Percentiles rank a stretch among this genome's conserved stretches.
These are phyloP conservation scores for Opeltia flavorubescens DNA, from an alignment of 495 filamentous ascomycete genomes.

Conservation along the genomic window DNA sequence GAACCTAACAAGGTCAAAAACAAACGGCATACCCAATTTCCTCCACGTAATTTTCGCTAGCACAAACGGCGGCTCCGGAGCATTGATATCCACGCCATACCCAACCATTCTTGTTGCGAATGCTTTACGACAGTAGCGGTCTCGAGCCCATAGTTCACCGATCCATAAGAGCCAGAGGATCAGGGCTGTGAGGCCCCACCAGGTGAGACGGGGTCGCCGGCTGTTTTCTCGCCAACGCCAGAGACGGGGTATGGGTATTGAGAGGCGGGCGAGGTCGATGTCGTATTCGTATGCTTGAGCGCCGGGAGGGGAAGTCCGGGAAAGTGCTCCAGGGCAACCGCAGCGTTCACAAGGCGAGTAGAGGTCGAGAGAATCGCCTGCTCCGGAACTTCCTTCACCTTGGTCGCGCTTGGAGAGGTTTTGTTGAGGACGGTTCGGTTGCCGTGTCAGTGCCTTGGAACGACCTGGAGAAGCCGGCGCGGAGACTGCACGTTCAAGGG, in stretches of 20 bases:
- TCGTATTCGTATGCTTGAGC: conserved; percentile 1
- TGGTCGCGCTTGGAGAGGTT: background rate
- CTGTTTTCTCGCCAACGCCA: conserved; percentile 33
- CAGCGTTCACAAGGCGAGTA: conserved; percentile 20
- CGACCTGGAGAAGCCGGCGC: conserved; percentile 12
- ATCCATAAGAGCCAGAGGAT: conserved; percentile 39
- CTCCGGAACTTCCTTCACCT: conserved; percentile 12
- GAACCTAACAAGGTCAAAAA: background rate
- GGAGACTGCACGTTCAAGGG: conserved; percentile 44
- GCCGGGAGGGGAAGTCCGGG: conserved; percentile 1
- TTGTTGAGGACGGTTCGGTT: conserved; percentile 5
- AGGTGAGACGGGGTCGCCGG: conserved; percentile 35
- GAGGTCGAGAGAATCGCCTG: conserved; percentile 16
- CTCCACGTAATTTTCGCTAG: conserved; percentile 34
- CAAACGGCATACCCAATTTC: conserved; percentile 4
- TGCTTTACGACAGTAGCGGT: conserved; percentile 43
- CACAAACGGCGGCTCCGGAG: conserved; percentile 32
- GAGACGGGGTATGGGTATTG: conserved; percentile 44
- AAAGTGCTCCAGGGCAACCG: conserved; percentile 8
- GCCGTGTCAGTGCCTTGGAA: background rate
- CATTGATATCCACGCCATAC: conserved; percentile 32
- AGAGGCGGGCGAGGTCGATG: conserved; percentile 23
- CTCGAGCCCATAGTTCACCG: conserved; percentile 35
- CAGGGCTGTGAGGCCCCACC: conserved; percentile 37
- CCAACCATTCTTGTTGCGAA: conserved; percentile 29